Conservation (phyloP, 192 early-diverging fungal species). For the Podila horticola region DNA sequence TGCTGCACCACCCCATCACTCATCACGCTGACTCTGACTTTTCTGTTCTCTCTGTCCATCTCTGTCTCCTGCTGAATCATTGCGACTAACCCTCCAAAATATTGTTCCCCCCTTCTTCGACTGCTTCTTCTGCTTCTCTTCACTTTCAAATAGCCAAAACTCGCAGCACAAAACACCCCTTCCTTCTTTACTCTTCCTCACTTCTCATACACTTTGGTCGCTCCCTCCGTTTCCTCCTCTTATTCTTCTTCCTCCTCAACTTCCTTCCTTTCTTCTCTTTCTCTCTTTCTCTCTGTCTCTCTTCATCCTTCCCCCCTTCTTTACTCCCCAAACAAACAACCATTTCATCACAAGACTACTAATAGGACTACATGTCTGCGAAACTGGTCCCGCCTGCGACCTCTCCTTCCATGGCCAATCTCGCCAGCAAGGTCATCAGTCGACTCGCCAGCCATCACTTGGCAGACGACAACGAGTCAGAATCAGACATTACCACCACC, state of each 20-base stretch:
- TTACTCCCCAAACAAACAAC: not conserved
- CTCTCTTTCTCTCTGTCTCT: constrained; percentile 1
- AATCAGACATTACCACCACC: constrained; percentile 2
- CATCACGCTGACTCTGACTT: not conserved
- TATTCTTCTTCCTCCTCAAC: constrained; percentile 1
- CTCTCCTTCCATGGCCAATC: constrained; percentile 38
- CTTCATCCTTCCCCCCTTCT: not conserved
- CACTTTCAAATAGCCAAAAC: not conserved
- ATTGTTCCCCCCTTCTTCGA: not conserved
- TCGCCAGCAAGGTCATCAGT: constrained; percentile 32
- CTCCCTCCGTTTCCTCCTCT: not conserved
- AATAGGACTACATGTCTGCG: constrained; percentile 27
- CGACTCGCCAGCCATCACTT: constrained; percentile 9
- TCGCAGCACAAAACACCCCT: not conserved
- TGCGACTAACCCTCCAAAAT: not conserved
- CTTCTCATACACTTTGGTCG: not conserved
- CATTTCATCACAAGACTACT: constrained; percentile 6
- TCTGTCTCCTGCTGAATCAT: not conserved
- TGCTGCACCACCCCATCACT: too few relatives aligned
- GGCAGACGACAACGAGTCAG: not conserved
- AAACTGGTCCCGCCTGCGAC: constrained; percentile 37
- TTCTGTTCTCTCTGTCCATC: constrained; percentile 1
- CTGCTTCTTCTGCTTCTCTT: not conserved
- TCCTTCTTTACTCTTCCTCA: not conserved
- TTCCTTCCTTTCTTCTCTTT: constrained; percentile 8